Conservation (phyloP, 2,329 filamentous ascomycete genomes). For the Neurospora sp. region DNA sequence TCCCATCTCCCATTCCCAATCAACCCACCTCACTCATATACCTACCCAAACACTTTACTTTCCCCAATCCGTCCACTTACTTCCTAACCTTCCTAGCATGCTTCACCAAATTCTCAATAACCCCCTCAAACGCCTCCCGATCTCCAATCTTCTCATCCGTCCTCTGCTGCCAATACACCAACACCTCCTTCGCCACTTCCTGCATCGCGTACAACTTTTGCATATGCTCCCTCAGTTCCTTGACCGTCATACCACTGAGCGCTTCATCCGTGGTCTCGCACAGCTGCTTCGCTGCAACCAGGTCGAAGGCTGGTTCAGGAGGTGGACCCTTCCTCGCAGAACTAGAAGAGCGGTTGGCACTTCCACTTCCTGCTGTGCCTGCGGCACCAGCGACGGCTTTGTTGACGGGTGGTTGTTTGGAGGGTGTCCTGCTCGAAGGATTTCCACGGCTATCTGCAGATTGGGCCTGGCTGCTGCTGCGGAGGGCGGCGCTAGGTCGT, state of each 20-base stretch:
- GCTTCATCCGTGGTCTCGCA: constrained; percentile 81
- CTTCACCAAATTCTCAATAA: constrained; percentile 93
- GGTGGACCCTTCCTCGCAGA: constrained; percentile 48
- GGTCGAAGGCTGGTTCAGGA: constrained; percentile 65
- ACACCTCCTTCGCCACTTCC: constrained; percentile 60
- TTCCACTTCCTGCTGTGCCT: not conserved
- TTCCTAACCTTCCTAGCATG: constrained; percentile 80
- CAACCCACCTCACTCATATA: too few species aligned
- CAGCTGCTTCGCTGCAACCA: constrained; percentile 66
- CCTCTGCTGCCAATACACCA: constrained; percentile 82
- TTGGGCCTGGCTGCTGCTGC: not conserved
- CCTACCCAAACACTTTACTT: too few species aligned
- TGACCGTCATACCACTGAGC: constrained; percentile 64
- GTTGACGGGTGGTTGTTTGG: not conserved
- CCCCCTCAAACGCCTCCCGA: constrained; percentile 87
- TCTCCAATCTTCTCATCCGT: constrained; percentile 83
- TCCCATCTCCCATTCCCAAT: too few species aligned
- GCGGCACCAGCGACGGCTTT: not conserved
- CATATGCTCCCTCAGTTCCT: constrained; percentile 66
- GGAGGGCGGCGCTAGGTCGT: not conserved
- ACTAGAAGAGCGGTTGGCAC: constrained; percentile 11
- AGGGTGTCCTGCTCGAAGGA: not conserved
- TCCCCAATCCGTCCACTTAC: constrained; percentile 23
- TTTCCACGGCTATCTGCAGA: not conserved
- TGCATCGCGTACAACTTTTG: constrained; percentile 59